These are phyloP conservation scores for Amylocarpus encephaloides DNA, from an alignment of 2,329 filamentous ascomycete genomes.

Conservation along the genomic window DNA sequence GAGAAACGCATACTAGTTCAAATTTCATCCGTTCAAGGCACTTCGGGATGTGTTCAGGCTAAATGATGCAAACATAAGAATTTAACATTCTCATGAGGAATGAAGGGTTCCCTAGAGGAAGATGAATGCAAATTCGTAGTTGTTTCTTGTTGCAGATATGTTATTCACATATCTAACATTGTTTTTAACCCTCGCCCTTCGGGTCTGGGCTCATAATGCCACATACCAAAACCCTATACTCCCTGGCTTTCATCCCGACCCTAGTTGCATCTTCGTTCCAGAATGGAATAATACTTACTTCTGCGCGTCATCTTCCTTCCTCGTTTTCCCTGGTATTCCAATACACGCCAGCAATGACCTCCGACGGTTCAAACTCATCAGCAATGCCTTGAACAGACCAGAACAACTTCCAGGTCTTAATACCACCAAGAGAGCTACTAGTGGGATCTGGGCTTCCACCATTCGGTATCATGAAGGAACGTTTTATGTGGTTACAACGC, in stretches of 20 bases:
- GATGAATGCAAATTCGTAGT: background rate
- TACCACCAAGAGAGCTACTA: constrained; percentile 31
- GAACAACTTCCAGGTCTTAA: constrained; percentile 35
- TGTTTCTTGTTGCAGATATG: background rate
- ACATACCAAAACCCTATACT: constrained; percentile 36
- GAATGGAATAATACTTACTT: constrained; percentile 34
- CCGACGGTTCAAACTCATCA: constrained; percentile 42
- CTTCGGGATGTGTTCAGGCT: constrained; percentile 5
- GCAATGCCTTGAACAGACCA: constrained; percentile 33
- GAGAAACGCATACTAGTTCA: background rate
- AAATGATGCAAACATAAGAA: constrained; percentile 1
- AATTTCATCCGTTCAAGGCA: constrained; percentile 4
- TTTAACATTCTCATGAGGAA: background rate
- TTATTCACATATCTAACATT: background rate
- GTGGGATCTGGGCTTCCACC: constrained; percentile 43
- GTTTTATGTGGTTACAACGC: constrained; percentile 41
- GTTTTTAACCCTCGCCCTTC: background rate
- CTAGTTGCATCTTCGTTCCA: constrained; percentile 35
- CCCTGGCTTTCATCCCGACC: constrained; percentile 39
- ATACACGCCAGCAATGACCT: constrained; percentile 46
- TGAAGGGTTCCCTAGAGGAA: background rate
- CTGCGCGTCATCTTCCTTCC: constrained; percentile 36
- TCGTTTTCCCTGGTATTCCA: constrained; percentile 37
- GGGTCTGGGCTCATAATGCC: constrained; percentile 3
- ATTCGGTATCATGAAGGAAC: constrained; percentile 37